Conservation (phyloP, 345 rosid species). For the Gossypium mustelinum region DNA sequence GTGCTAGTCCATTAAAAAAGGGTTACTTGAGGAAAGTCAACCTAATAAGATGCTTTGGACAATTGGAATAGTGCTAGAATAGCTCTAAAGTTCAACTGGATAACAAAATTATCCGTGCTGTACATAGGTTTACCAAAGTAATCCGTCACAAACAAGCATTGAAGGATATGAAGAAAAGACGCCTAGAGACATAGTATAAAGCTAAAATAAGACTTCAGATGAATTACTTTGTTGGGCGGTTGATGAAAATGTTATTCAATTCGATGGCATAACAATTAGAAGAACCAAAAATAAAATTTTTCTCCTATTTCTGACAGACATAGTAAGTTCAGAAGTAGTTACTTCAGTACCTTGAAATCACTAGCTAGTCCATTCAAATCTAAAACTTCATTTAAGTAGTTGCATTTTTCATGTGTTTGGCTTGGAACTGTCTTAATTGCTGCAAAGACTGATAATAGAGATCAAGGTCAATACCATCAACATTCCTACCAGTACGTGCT, state of each 20-base stretch:
- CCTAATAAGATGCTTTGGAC: neutral
- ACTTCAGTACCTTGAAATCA: slow-evolving; percentile 2
- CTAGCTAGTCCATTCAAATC: neutral
- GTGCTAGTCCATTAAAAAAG: neutral
- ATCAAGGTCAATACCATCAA: slow-evolving; percentile 70
- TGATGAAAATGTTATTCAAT: neutral
- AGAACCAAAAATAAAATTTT: neutral
- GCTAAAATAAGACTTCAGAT: neutral
- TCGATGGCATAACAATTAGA: neutral
- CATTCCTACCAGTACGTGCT: slow-evolving; percentile 81
- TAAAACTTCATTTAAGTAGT: slow-evolving; percentile 14
- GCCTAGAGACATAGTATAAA: too few species aligned
- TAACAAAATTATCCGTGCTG: too few species aligned
- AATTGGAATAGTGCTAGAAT: neutral
- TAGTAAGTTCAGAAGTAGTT: neutral
- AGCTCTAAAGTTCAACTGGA: neutral
- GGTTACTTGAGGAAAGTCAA: neutral
- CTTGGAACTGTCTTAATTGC: slow-evolving; percentile 60
- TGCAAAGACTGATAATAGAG: slow-evolving; percentile 64
- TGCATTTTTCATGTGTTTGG: slow-evolving; percentile 20
- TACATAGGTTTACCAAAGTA: too few species aligned
- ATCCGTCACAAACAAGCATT: neutral
- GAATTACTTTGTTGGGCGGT: neutral
- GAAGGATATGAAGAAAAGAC: neutral
- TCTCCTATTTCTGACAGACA: neutral